phyloP scores from a whole-genome alignment of 805 yeast species.

The Schwanniomyces vanrijiae region DNA sequence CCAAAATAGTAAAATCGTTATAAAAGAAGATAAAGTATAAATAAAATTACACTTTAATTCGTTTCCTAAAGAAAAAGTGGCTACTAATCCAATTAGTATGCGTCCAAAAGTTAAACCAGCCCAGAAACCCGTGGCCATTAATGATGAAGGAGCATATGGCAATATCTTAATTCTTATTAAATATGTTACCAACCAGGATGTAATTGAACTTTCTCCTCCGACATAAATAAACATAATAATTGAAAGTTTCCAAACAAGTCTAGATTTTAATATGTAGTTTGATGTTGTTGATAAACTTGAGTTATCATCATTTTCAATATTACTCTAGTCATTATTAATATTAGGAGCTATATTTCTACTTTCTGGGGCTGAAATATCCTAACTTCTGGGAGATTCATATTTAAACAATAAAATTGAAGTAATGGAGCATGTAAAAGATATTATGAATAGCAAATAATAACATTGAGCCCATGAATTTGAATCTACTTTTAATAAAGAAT shows the following conservation, averaged over 20 bases:
- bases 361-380: slow-evolving; percentile 25
- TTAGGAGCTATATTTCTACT: slow-evolving; percentile 6
- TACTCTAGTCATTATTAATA: slow-evolving; percentile 8
- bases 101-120: slow-evolving; percentile 50
- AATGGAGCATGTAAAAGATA: slow-evolving; percentile 23
- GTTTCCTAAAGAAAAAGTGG: slow-evolving; percentile 46
- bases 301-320: neutral
- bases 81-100: slow-evolving; percentile 49
- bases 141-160: slow-evolving; percentile 40
- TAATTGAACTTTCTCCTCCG: slow-evolving; percentile 54
- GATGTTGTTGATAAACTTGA: slow-evolving; percentile 4
- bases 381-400: slow-evolving; percentile 47
- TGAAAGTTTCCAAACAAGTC: slow-evolving; percentile 41
- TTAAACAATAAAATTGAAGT: slow-evolving; percentile 28
- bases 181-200: slow-evolving; percentile 54
- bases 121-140: slow-evolving; percentile 53
- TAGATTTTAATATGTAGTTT: slow-evolving; percentile 30
- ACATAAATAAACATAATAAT: slow-evolving; percentile 46
- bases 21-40: slow-evolving; percentile 34
- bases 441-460: slow-evolving; percentile 34
- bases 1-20: slow-evolving; percentile 30
- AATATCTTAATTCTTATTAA: slow-evolving; percentile 38
- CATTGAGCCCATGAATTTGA: slow-evolving; percentile 50
- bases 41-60: slow-evolving; percentile 48
- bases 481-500: slow-evolving; percentile 34